Conservation (phyloP, 1,284 basidiomycete species). For the Marasmius oreades region DNA sequence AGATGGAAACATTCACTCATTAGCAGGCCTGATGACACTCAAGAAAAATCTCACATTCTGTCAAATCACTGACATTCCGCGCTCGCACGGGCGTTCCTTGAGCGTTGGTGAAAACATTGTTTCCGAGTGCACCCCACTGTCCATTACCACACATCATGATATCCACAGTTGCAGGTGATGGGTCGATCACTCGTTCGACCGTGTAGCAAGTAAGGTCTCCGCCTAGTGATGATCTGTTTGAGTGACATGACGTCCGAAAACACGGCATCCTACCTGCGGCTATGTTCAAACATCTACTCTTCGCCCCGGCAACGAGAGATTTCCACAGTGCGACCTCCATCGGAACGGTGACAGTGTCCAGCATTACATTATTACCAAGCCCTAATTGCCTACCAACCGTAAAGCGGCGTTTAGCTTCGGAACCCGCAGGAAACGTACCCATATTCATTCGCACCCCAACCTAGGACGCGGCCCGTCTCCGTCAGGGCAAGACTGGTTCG, state of each 20-base stretch:
- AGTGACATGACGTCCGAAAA: conserved; percentile 7
- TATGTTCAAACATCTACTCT: conserved; percentile 62
- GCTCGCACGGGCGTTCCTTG: conserved; percentile 73
- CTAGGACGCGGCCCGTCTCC: conserved; percentile 74
- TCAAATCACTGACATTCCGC: conserved; percentile 79
- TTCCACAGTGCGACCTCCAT: conserved; percentile 81
- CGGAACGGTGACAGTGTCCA: conserved; percentile 78
- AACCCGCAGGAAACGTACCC: conserved; percentile 44
- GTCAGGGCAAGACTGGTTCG: conserved; percentile 76
- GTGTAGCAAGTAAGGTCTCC: conserved; percentile 80
- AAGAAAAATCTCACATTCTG: conserved; percentile 63
- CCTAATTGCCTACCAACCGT: conserved; percentile 66
- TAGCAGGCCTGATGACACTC: neutral
- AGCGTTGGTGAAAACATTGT: conserved; percentile 71
- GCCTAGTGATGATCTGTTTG: conserved; percentile 35
- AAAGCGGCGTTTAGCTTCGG: neutral
- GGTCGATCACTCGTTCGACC: conserved; percentile 55
- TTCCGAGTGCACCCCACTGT: conserved; percentile 85
- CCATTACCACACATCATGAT: conserved; percentile 83
- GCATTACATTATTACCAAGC: conserved; percentile 64
- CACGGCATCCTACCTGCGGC: conserved; percentile 49
- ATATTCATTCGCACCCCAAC: conserved; percentile 85
- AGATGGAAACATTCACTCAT: conserved; percentile 14
- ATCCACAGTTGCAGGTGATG: conserved; percentile 51
- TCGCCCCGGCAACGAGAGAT: conserved; percentile 48